Conservation (phyloP, 2,329 filamentous ascomycete genomes). For the Sclerotinia minor region DNA sequence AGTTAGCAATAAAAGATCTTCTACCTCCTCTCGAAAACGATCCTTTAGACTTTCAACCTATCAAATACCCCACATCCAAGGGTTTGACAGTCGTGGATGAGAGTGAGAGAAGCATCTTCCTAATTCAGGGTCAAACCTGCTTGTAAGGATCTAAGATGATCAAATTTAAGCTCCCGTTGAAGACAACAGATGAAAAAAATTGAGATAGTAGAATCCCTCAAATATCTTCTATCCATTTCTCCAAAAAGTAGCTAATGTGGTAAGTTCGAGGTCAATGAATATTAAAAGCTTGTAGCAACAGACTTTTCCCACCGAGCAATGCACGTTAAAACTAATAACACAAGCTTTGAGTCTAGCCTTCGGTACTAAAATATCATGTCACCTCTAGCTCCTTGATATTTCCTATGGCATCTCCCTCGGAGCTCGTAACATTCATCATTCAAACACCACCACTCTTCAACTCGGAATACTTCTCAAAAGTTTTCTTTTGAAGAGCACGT, state of each 20-base stretch:
- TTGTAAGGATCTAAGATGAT: background rate
- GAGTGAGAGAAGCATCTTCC: background rate
- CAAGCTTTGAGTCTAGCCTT: no score
- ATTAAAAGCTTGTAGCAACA: slow-evolving; percentile 13
- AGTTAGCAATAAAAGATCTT: background rate
- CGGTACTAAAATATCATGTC: no score
- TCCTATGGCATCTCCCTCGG: no score
- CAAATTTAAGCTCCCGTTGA: background rate
- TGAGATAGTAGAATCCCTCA: background rate
- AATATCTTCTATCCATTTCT: background rate
- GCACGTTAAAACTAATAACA: slow-evolving; percentile 15
- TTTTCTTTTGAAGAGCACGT: slow-evolving; percentile 47
- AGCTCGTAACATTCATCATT: slow-evolving; percentile 9
- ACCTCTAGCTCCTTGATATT: no score
- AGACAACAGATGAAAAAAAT: background rate
- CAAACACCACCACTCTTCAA: slow-evolving; percentile 34
- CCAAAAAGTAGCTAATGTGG: background rate
- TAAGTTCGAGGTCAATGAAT: slow-evolving; percentile 2
- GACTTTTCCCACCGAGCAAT: background rate
- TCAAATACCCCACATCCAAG: background rate
- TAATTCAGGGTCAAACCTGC: background rate
- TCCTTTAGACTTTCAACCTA: background rate
- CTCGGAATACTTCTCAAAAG: slow-evolving; percentile 39
- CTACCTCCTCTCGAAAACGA: background rate
- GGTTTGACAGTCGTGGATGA: background rate